phyloP scores from a whole-genome alignment of 1,284 basidiomycete genomes.

The Cystobasidium sp. region DNA sequence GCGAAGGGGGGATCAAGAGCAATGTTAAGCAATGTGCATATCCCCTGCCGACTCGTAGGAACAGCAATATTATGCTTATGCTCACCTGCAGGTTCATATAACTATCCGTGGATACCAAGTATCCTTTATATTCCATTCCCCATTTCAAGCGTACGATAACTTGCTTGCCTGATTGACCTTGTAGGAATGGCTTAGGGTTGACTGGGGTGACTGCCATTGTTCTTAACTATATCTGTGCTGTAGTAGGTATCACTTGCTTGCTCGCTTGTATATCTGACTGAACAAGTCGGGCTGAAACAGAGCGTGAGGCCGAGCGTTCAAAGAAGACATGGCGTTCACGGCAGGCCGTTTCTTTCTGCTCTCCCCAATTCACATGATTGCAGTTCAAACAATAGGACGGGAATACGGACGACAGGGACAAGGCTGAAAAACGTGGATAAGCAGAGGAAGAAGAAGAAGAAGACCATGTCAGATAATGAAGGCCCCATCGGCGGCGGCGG shows the following conservation, averaged over 20 bases:
- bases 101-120: slow-evolving; percentile 95
- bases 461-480: slow-evolving; percentile 81
- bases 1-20: not conserved
- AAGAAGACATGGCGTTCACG: too few relatives aligned
- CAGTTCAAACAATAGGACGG: too few relatives aligned
- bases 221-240: not conserved
- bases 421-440: too few relatives aligned
- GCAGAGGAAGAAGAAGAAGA: not conserved
- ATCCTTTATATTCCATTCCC: slow-evolving; percentile 99
- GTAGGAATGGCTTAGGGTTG: slow-evolving; percentile 98
- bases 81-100: slow-evolving; percentile 99
- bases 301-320: too few relatives aligned
- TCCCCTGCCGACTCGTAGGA: too few relatives aligned
- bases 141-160: slow-evolving; percentile 94
- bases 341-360: too few relatives aligned
- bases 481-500: slow-evolving; percentile 65
- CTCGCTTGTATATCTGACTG: too few relatives aligned
- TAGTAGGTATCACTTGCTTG: not conserved
- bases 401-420: too few relatives aligned
- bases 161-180: slow-evolving; percentile 96
- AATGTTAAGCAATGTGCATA: slow-evolving; percentile 14
- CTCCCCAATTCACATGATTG: too few relatives aligned
- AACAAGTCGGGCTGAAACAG: too few relatives aligned
- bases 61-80: too few relatives aligned
- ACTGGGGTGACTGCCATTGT: slow-evolving; percentile 65